Evolutionary conservation across 768 basidiomycete genomes (phyloP), one percentile per base, ranked within the genome.

Genomic region (Coprinopsis cinerea): DNA sequence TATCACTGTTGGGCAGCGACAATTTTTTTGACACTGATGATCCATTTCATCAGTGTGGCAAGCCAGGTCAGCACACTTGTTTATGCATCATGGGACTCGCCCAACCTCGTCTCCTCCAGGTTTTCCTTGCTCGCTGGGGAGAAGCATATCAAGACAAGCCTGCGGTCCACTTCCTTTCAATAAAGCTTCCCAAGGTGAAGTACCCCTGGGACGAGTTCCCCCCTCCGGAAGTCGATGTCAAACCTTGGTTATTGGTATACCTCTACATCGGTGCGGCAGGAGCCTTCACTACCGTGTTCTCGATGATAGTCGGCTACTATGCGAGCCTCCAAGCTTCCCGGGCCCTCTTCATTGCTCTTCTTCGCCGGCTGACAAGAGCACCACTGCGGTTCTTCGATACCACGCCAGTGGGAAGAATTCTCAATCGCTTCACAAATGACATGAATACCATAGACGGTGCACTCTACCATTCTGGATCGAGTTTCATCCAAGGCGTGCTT

Each of bases 371-470:
- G 7, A 74, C 79, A 5, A 70, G 79, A 34, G 84, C 85, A 0
- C 84, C 84, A 2, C 70, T 77, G 20, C 77, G 83, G 1, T 85
- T 86, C 62, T 88, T 85, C 64, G 86, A 88, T 57, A 69, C 76
- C 32, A 88, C 84, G 2, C 86, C 86, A 1, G 79, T 85, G 32
- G 89, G 89, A 9, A 71, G 86, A 6, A 85, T 92, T 55, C 72
- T 88, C 32, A 90, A 91, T 58, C 77, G 91, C 15, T 87, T 92
- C 59, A 85, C 84, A 13, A 75, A 78, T 5, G 87, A 91, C 56
- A 83, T 91, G 58, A 82, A 81, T 45, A 82, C 82, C 4, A 80
- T 90, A 36, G 88, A 92, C 59, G 73, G 76, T 4, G 72, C 77
- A 0, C 68, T 88, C 1, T 77, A 82, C 55, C 66, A 64, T 45